Evolutionary conservation across 208 protist species (phyloP).

Genomic region (Acanthamoeba lugdunensis): DNA sequence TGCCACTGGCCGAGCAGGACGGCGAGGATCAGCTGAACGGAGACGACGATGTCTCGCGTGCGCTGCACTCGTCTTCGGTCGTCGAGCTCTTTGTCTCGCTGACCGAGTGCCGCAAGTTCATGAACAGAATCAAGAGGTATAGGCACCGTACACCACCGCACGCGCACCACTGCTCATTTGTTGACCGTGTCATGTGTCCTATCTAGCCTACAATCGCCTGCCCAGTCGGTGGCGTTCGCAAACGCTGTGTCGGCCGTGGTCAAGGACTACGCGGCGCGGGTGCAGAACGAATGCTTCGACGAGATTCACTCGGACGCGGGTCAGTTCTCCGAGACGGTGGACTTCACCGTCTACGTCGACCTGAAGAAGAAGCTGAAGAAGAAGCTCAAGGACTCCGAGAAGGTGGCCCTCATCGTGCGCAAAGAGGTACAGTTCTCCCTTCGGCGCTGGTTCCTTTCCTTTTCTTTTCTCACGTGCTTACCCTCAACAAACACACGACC

Average conservation of each 20-base stretch:
- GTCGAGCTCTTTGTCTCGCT: constrained; percentile 60
- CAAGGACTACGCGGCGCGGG: constrained; percentile 36
- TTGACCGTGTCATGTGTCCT: not conserved
- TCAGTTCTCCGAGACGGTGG: constrained; percentile 46
- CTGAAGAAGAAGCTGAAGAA: constrained; percentile 57
- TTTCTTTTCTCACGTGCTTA: not conserved
- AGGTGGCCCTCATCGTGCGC: constrained; percentile 37
- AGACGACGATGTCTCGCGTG: not conserved
- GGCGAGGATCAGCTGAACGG: not conserved
- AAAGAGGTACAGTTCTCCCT: not conserved
- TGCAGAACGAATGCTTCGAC: constrained; percentile 57
- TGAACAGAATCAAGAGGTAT: constrained; percentile 8
- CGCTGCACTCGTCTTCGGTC: constrained; percentile 51
- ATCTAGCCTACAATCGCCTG: not conserved
- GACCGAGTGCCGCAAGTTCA: constrained; percentile 33
- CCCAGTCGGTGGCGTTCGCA: constrained; percentile 14
- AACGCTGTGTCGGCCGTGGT: constrained; percentile 36
- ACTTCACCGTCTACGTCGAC: constrained; percentile 71
- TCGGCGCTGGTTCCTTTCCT: not conserved
- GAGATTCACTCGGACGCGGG: constrained; percentile 61
- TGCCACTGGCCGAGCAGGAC: not conserved
- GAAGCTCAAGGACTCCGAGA: constrained; percentile 48
- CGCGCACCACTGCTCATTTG: not conserved
- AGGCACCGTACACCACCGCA: not conserved
- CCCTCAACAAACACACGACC: not conserved